Evolutionary conservation across 768 basidiomycete species (phyloP), one percentile per base, ranked within the genome.

Genomic region (Kwoniella dejecticola): DNA sequence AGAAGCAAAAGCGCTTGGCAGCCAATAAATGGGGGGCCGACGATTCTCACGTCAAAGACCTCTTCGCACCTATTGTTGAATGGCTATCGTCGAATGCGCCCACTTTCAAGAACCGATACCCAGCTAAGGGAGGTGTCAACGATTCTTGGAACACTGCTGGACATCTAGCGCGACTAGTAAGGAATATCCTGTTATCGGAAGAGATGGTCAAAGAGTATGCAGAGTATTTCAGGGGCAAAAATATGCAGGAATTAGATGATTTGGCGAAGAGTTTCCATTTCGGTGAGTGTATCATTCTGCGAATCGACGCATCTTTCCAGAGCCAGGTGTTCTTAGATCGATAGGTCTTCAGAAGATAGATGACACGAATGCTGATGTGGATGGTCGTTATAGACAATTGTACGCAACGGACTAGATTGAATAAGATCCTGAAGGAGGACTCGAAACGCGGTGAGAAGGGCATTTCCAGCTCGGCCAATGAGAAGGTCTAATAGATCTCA

Each of bases 11-110:
- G 77, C 84, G 84, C 3, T 83, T 90, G 24, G 88, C 89, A 2
- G 81, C 86, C 41, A 90, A 90, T 72, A 84, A 86, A 6, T 90
- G 89, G 89, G 89, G 89, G 13, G 83, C 87, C 2, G 87, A 89
- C 72, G 84, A 85, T 64, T 75, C 79, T 5, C 40, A 52, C 33
- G 84, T 90, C 47, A 80, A 80, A 27, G 74, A 83, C 59, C 77
- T 87, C 53, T 90, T 88, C 79, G 72, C 85, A 63, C 88, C 88
- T 11, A 79, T 90, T 62, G 76, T 85, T 61, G 79, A 87, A 48
- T 88, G 76, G 77, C 62, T 79, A 47, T 48, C 59, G 26, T 30
- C 66, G 11, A 63, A 71, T 49, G 70, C 67, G 26, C 77, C 80
- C 52, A 85, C 67, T 80, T 89, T 83, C 61, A 70, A 83, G 40